Evolutionary conservation across 768 basidiomycete species (phyloP).

Genomic region (Auricularia heimuer): DNA sequence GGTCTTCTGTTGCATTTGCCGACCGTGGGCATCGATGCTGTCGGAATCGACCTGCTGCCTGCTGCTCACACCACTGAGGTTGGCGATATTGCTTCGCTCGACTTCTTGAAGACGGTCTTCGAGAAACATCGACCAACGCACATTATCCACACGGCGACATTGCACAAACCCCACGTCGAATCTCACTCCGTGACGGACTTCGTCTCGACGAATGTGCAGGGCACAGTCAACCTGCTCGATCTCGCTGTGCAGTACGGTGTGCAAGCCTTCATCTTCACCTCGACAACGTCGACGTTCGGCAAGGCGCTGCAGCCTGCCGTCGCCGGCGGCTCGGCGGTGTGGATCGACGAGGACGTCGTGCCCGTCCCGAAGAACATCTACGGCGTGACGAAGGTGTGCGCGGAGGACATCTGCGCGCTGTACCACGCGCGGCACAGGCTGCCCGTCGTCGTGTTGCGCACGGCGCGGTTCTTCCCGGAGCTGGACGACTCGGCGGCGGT

Average conservation of each 20-base stretch:
- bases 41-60: not conserved
- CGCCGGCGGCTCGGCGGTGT: not conserved
- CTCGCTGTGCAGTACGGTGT: not conserved
- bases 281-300: not conserved
- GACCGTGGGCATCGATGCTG: not conserved
- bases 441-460: not conserved
- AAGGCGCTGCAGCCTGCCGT: not conserved
- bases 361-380: constrained; percentile 1
- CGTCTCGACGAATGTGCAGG: not conserved
- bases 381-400: constrained; percentile 1
- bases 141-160: not conserved
- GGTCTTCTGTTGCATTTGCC: not conserved
- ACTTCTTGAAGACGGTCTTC: not conserved
- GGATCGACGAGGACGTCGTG: constrained; percentile 1
- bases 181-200: not conserved
- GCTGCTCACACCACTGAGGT: not conserved
- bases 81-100: not conserved
- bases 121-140: not conserved
- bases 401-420: not conserved
- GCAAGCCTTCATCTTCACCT: not conserved
- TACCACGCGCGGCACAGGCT: not conserved
- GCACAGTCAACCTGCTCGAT: not conserved
- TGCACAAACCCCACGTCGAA: constrained; percentile 1
- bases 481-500: not conserved
- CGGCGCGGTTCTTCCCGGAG: not conserved